These are phyloP conservation scores for Adansonia grandidieri DNA, from an alignment of 441 rosid species.

Conservation along the genomic window DNA sequence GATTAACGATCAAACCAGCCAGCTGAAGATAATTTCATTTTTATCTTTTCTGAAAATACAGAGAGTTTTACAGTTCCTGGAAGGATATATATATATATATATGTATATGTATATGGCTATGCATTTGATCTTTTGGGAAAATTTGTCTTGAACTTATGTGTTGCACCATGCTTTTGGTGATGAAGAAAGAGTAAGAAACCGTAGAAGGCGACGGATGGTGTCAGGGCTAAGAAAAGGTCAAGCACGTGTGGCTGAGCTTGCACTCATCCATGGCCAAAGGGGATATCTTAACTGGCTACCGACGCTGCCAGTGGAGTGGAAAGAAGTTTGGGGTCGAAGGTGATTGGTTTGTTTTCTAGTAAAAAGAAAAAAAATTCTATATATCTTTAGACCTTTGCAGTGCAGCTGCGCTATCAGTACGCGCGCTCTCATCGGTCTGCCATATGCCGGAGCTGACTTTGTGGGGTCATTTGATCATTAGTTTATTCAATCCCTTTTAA, in stretches of 20 bases:
- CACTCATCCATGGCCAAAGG: not conserved
- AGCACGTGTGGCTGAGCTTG: conserved; percentile 19
- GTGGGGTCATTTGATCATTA: not conserved
- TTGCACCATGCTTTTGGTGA: not conserved
- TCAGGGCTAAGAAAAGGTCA: not conserved
- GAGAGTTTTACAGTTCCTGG: not conserved
- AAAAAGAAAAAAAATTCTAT: no score
- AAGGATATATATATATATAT: not conserved
- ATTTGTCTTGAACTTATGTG: not conserved
- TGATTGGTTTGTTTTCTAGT: no score
- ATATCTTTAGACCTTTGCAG: no score
- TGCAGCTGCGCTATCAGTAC: no score
- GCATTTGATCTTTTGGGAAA: not conserved
- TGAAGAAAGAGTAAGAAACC: not conserved
- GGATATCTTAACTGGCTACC: conserved; percentile 10
- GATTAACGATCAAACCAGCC: not conserved
- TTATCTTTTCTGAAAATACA: not conserved
- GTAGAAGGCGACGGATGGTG: no score
- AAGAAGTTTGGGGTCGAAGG: not conserved
- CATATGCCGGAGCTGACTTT: not conserved
- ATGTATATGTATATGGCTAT: no score
- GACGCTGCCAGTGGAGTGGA: conserved; percentile 5
- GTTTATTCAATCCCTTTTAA: not conserved
- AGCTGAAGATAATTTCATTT: not conserved
- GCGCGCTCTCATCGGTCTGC: not conserved